Evolutionary conservation across 768 basidiomycete species (phyloP).

Genomic region (Ephemerocybe angulata): DNA sequence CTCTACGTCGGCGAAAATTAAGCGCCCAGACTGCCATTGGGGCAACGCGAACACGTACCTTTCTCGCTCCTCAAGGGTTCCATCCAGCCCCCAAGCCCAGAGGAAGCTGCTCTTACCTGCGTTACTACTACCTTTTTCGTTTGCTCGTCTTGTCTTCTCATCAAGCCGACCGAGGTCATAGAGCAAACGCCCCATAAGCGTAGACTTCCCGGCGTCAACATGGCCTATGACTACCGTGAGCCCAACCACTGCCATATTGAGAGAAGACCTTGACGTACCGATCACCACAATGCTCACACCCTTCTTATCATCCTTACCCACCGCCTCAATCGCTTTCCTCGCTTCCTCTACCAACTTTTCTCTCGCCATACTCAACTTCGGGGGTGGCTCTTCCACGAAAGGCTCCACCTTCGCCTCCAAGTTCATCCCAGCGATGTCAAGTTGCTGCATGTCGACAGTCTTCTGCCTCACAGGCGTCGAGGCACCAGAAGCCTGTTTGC

Average conservation of each 20-base stretch:
- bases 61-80: constrained; percentile 87
- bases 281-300: constrained; percentile 87
- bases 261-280: constrained; percentile 46
- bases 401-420: constrained; percentile 46
- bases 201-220: constrained; percentile 98
- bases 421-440: constrained; percentile 77
- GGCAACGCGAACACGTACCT: constrained; percentile 47
- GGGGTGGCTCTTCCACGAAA: constrained; percentile 47
- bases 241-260: neutral
- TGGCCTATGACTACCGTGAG: constrained; percentile 57
- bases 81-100: constrained; percentile 98
- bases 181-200: constrained; percentile 89
- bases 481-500: constrained; percentile 35
- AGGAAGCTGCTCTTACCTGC: constrained; percentile 94
- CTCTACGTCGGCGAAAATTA: constrained; percentile 44
- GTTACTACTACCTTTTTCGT: constrained; percentile 86
- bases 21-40: neutral
- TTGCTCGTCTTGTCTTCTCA: constrained; percentile 78
- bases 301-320: constrained; percentile 55
- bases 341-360: constrained; percentile 87
- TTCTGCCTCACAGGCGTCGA: constrained; percentile 40
- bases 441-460: constrained; percentile 47
- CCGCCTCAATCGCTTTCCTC: constrained; percentile 43
- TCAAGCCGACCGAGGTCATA: constrained; percentile 89
- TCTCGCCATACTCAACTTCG: constrained; percentile 63